Conservation (phyloP, 2,329 filamentous ascomycete genomes). For the Diaporthe eres region DNA sequence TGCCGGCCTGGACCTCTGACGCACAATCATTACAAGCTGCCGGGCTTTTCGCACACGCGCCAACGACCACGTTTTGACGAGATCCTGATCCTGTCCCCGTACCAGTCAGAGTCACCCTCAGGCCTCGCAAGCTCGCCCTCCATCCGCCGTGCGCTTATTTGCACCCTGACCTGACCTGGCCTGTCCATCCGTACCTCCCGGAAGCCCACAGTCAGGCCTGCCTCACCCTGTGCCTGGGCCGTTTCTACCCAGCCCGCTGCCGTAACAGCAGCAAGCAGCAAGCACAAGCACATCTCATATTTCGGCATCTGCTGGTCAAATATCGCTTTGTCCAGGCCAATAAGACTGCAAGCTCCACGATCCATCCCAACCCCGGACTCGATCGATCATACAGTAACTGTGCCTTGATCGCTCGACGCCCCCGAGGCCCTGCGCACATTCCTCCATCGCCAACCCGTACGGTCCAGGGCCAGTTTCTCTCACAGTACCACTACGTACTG, state of each 20-base stretch:
- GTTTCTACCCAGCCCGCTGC: conserved; percentile 37
- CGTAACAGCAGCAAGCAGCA: conserved; percentile 33
- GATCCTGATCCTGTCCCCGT: conserved; percentile 23
- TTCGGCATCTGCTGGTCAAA: conserved; percentile 36
- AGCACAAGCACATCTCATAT: conserved; percentile 29
- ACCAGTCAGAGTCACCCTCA: background rate
- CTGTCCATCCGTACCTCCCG: conserved; percentile 19
- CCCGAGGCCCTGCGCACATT: conserved; percentile 26
- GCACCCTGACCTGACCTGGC: conserved; percentile 30
- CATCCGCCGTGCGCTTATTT: conserved; percentile 26
- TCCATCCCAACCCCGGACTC: conserved; percentile 30
- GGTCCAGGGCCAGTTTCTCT: conserved; percentile 34
- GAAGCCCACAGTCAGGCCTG: conserved; percentile 18
- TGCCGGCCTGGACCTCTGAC: conserved; percentile 30
- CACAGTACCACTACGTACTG: conserved; percentile 31
- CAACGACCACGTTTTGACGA: conserved; percentile 23
- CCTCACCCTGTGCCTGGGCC: conserved; percentile 18
- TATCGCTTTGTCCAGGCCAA: conserved; percentile 36
- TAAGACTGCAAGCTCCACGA: conserved; percentile 36
- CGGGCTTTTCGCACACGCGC: conserved; percentile 30
- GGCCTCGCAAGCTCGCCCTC: conserved; percentile 31
- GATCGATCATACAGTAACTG: conserved; percentile 37
- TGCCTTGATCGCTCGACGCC: conserved; percentile 38
- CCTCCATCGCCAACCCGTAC: conserved; percentile 30
- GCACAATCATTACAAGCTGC: conserved; percentile 28